A percentile compares a stretch with the other conserved stretches of the same genome.
These are phyloP conservation scores for Sporothrix euskadiensis DNA, from an alignment of 2,329 filamentous ascomycete species.

Conservation along the genomic window DNA sequence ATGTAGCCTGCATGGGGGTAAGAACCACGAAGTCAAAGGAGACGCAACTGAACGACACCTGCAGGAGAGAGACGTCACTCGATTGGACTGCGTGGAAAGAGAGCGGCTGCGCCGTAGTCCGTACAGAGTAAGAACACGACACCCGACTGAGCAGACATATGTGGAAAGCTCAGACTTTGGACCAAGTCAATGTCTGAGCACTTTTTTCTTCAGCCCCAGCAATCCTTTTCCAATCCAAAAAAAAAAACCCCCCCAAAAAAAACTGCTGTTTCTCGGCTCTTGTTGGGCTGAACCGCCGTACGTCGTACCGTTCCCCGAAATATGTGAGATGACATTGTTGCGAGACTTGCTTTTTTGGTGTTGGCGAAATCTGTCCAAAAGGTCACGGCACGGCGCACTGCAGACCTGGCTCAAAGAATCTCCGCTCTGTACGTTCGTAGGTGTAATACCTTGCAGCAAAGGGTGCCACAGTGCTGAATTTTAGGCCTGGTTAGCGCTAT, in stretches of 20 bases:
- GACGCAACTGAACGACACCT: background rate
- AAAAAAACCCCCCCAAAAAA: background rate
- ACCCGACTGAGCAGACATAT: too few species aligned
- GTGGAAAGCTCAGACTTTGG: background rate
- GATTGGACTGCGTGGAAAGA: background rate
- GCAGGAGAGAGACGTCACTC: background rate
- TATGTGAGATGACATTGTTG: background rate
- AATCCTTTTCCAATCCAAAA: background rate
- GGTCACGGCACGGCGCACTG: constrained; percentile 2
- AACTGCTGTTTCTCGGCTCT: background rate
- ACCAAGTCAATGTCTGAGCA: background rate
- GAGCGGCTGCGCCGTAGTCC: background rate
- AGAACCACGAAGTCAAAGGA: background rate
- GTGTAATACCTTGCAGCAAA: constrained; percentile 16
- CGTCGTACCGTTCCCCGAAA: background rate
- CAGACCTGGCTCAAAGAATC: background rate
- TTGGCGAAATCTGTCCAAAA: background rate
- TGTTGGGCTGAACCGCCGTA: background rate
- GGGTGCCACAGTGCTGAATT: background rate
- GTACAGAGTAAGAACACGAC: background rate
- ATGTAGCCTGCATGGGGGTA: background rate
- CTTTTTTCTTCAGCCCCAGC: background rate
- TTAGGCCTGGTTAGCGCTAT: background rate
- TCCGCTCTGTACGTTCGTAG: background rate
- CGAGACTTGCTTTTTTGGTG: background rate